phyloP scores from a whole-genome alignment of 768 basidiomycete species.

The Lentinula aciculospora region DNA sequence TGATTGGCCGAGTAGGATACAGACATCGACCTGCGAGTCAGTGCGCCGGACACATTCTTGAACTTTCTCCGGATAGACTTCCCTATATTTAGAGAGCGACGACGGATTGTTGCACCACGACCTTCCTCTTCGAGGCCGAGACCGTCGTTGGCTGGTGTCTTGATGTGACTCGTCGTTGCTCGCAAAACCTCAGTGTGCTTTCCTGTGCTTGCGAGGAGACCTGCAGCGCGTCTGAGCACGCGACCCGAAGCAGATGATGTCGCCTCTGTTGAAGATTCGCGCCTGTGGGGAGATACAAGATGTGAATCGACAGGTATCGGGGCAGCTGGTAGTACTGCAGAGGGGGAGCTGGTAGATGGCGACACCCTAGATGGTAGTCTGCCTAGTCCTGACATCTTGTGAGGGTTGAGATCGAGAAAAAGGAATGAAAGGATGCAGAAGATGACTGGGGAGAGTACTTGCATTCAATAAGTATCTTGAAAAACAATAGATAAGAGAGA shows the following conservation, averaged over 20 bases:
- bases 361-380: background rate
- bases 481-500: background rate
- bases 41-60: background rate
- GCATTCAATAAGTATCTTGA: too few relatives aligned
- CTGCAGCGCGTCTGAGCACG: background rate
- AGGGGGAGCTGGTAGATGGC: background rate
- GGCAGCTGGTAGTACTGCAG: background rate
- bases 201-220: background rate
- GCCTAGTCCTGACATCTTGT: background rate
- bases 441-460: too few relatives aligned
- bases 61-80: background rate
- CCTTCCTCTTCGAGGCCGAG: background rate
- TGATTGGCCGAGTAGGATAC: background rate
- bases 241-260: background rate
- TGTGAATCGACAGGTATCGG: background rate
- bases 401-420: background rate
- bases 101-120: background rate
- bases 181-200: background rate
- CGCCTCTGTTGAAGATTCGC: background rate
- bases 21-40: conserved; percentile 1
- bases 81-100: background rate
- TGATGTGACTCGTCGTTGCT: background rate
- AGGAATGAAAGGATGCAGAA: background rate
- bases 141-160: background rate
- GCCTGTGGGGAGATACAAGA: background rate